Conservation (phyloP, 257 asterid species). For the Striga asiatica region DNA sequence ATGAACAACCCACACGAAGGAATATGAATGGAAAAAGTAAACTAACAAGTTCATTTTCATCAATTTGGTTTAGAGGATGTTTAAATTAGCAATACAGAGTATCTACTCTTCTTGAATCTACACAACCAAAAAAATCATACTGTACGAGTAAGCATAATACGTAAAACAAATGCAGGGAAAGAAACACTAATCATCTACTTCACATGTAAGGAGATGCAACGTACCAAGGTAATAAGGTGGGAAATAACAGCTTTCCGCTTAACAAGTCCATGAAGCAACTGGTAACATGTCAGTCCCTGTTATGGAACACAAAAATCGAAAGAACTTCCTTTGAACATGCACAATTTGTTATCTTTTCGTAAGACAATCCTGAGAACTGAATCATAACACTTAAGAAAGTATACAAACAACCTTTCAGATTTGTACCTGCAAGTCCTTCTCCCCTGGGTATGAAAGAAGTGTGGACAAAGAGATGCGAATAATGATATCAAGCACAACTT, state of each 20-base stretch:
- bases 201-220: conserved; percentile 23
- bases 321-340: conserved; percentile 11
- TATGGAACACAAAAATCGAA: conserved; percentile 16
- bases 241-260: conserved; percentile 53
- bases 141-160: conserved; percentile 8
- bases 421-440: conserved; percentile 81
- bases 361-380: not conserved
- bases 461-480: conserved; percentile 55
- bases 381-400: not conserved
- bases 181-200: not conserved
- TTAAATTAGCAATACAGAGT: conserved; percentile 2
- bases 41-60: not conserved
- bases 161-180: not conserved
- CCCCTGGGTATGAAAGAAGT: conserved; percentile 89
- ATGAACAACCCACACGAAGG: not conserved
- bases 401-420: conserved; percentile 2
- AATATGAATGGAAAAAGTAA: not conserved
- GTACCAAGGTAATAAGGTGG: conserved; percentile 74
- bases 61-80: not conserved
- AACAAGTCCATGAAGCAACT: conserved; percentile 91
- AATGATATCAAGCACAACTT: conserved; percentile 64
- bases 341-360: not conserved
- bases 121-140: conserved; percentile 7
- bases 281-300: conserved; percentile 77
- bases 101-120: not conserved